Base-by-base conservation (phyloP, 2,329 filamentous ascomycete species). In the Beauveria pseudobassiana region DNA sequence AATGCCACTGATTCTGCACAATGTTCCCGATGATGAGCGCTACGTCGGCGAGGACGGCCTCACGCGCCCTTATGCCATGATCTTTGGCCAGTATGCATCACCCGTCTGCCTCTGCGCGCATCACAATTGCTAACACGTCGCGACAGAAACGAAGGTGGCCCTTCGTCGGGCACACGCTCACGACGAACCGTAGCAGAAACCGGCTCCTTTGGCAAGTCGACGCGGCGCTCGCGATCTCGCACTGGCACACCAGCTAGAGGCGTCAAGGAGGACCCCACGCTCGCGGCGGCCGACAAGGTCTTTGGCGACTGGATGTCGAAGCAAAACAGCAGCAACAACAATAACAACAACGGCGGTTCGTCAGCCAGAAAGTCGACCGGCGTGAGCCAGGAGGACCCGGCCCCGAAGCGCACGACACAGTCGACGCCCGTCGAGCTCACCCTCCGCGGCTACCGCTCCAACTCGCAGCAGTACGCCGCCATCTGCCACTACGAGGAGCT, bases 401-500 rank as follows among this genome's bases (percentile, higher is more conserved):
- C 68, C 7, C 66, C 72, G 34, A 69, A 72, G 57, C 71, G 73
- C 65, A 64, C 68, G 61, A 67, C 72, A 65, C 74, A 76, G 62
- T 73, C 73, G 18, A 73, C 78, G 48, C 83, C 83, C 1, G 79
- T 90, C 45, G 92, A 97, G 75, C 84, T 96, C 65, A 86, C 96
- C 61, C 80, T 98, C 18, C 90, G 93, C 67, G 93, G 93, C 34
- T 97, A 93, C 75, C 78, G 80, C 61, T 82, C 81, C 18, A 72
- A 79, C 1, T 73, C 85, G 73, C 77, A 87, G 75, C 81, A 91
- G 78, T 97, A 95, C 82, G 91, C 93, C 30, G 92, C 92, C 40
- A 87, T 98, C 68, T 87, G 89, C 67, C 90, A 91, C 75, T 98
- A 89, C 76, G 93, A 97, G 77, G 84, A 87, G 63, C 86, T 96